Conservation (phyloP, 805 yeast species). For the Suhomyces faveliae region DNA sequence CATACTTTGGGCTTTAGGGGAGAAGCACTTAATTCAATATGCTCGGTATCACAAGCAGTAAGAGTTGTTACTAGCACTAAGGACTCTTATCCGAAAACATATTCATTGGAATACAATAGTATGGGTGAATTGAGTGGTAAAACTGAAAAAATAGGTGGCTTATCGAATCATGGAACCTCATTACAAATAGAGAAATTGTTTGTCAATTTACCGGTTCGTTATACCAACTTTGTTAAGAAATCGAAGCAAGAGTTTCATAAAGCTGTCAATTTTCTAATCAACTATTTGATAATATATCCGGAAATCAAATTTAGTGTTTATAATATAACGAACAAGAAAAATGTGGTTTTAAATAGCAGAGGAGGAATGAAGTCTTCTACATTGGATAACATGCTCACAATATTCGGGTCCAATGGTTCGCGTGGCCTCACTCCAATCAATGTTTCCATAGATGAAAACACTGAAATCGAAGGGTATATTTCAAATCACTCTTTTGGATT, state of each 20-base stretch:
- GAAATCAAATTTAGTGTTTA: constrained; percentile 59
- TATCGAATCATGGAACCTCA: constrained; percentile 61
- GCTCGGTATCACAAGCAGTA: constrained; percentile 51
- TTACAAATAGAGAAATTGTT: constrained; percentile 61
- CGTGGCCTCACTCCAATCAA: constrained; percentile 56
- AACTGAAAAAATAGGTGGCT: constrained; percentile 45
- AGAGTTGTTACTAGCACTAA: constrained; percentile 49
- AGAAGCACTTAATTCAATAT: constrained; percentile 72
- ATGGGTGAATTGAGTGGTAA: constrained; percentile 48
- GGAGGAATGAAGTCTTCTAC: constrained; percentile 44
- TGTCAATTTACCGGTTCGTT: constrained; percentile 73
- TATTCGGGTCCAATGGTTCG: constrained; percentile 69
- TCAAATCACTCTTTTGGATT: constrained; percentile 79
- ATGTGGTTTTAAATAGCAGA: constrained; percentile 56
- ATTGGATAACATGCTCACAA: constrained; percentile 55
- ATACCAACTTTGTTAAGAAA: constrained; percentile 67
- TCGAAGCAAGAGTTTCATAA: constrained; percentile 69
- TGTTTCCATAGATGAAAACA: constrained; percentile 34
- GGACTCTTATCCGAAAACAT: constrained; percentile 54
- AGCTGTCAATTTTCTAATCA: constrained; percentile 60
- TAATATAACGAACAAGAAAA: constrained; percentile 50
- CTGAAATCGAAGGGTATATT: constrained; percentile 56
- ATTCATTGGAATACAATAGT: constrained; percentile 50
- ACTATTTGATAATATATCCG: constrained; percentile 62
- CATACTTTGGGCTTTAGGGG: constrained; percentile 75